These are phyloP conservation scores for Fistulifera solaris DNA, from an alignment of 108 stramenopile species.

Conservation along the genomic window DNA sequence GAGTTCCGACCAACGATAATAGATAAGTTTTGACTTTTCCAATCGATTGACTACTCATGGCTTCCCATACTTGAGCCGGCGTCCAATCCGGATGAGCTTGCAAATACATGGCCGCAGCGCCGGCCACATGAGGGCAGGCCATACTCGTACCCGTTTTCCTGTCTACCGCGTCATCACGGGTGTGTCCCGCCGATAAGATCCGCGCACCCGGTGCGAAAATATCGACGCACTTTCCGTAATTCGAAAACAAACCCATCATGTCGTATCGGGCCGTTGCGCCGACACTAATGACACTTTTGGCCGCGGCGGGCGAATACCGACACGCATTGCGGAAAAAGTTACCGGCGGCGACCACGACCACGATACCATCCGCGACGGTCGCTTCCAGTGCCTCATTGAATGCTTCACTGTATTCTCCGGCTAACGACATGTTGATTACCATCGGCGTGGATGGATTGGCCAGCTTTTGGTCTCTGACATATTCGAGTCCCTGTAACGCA, in stretches of 20 bases:
- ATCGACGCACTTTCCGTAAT: not conserved
- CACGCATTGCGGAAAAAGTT: conserved; percentile 1
- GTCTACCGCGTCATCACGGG: not conserved
- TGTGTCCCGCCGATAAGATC: not conserved
- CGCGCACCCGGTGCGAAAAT: not conserved
- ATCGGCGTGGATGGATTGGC: not conserved
- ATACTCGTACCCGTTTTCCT: conserved; percentile 35
- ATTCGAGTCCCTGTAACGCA: not conserved
- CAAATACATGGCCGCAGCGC: conserved; percentile 26
- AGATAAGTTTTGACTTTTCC: too few relatives aligned
- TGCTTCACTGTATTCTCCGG: not conserved
- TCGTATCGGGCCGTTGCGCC: not conserved
- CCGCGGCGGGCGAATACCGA: not conserved
- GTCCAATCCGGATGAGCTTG: not conserved
- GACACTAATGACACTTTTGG: conserved; percentile 7
- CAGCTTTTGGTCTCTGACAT: not conserved
- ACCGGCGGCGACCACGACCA: not conserved
- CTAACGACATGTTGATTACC: not conserved
- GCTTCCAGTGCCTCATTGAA: not conserved
- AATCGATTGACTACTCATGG: too few relatives aligned
- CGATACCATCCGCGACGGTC: not conserved
- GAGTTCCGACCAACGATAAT: too few relatives aligned
- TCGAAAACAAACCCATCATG: not conserved
- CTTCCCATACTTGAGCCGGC: too few relatives aligned
- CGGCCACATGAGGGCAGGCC: conserved; percentile 45